Base-by-base conservation (phyloP, 495 filamentous ascomycete genomes). In the Saxophila tyrrhenica region DNA sequence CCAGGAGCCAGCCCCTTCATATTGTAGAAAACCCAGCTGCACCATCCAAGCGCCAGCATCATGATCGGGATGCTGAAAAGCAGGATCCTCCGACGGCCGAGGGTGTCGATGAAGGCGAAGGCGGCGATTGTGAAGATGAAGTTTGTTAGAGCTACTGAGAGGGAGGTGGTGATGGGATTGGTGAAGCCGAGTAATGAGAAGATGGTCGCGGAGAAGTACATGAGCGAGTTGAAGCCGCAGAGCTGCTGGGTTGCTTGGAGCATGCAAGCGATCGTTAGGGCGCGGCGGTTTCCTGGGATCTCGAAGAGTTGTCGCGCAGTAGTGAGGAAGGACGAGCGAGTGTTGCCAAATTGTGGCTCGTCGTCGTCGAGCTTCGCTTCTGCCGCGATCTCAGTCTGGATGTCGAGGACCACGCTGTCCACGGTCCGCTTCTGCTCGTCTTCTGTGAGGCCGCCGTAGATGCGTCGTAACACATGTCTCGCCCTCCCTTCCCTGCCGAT, bases 131-230 rank as follows among this genome's bases (percentile, higher is more conserved):
- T 96, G 65, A 89, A 85, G 44, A 77, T 51, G 64, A 92, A 89
- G 60, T 96, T 96, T 17, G 89, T 91, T 59, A 79, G 64, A 1
- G 90, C 90, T 29, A 95, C 83, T 3, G 81, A 80, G 39, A 95
- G 76, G 1, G 87, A 86, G 1, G 84, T 88, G 44, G 91, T 74
- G 0, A 87, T 94, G 23, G 90, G 90, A 17, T 80, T 82, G 25
- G 75, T 74, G 67, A 95, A 95, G 1, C 84, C 84, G 20, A 94
- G 72, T 25, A 88, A 70, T 11, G 81, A 74, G 66, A 96, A 96
- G 25, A 96, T 87, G 3, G 89, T 94, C 2, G 88, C 86, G 7
- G 87, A 90, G 66, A 90, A 95, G 66, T 96, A 96, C 90, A 96
- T 96, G 13, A 95, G 75, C 45, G 84, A 85, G 69, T 94, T 95